These are phyloP conservation scores for Collybiopsis confluens DNA, from an alignment of 768 basidiomycete species.

Conservation along the genomic window DNA sequence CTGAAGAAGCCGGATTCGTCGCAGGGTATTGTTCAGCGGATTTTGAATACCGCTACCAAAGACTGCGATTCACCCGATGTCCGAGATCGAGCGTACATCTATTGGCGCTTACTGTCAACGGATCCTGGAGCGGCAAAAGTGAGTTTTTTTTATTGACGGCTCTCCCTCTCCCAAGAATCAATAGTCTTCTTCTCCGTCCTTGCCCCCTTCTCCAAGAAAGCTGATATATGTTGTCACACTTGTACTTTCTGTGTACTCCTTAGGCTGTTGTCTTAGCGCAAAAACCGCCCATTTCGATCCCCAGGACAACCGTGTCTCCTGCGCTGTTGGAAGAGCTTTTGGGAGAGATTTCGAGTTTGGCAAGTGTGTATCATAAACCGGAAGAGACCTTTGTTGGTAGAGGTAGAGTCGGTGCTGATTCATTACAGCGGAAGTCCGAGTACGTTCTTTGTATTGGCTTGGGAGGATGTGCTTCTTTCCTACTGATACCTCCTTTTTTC, in stretches of 20 bases:
- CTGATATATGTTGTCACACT: neutral
- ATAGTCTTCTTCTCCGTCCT: neutral
- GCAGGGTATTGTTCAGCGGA: slow-evolving; percentile 88
- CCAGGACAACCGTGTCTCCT: slow-evolving; percentile 84
- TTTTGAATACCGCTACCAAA: slow-evolving; percentile 91
- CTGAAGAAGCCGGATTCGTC: slow-evolving; percentile 92
- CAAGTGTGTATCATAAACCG: slow-evolving; percentile 97
- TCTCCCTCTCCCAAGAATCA: neutral
- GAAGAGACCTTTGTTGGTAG: slow-evolving; percentile 92
- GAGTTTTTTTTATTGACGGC: neutral
- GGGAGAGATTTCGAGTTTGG: slow-evolving; percentile 82
- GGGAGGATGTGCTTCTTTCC: neutral
- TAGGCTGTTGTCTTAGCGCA: slow-evolving; percentile 82
- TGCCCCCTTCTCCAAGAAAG: neutral
- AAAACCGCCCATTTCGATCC: slow-evolving; percentile 90
- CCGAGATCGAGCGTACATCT: slow-evolving; percentile 95
- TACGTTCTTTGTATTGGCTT: slow-evolving; percentile 35
- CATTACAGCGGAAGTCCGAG: slow-evolving; percentile 64
- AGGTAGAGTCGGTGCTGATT: slow-evolving; percentile 82
- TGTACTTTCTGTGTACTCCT: neutral
- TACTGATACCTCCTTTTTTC: neutral
- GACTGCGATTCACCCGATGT: slow-evolving; percentile 97
- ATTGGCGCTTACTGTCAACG: slow-evolving; percentile 92
- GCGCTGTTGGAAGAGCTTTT: slow-evolving; percentile 88
- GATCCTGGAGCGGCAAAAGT: slow-evolving; percentile 97